These are phyloP conservation scores for Herpomyces periplanetae DNA, from an alignment of 2,329 filamentous ascomycete species.

Conservation along the genomic window DNA sequence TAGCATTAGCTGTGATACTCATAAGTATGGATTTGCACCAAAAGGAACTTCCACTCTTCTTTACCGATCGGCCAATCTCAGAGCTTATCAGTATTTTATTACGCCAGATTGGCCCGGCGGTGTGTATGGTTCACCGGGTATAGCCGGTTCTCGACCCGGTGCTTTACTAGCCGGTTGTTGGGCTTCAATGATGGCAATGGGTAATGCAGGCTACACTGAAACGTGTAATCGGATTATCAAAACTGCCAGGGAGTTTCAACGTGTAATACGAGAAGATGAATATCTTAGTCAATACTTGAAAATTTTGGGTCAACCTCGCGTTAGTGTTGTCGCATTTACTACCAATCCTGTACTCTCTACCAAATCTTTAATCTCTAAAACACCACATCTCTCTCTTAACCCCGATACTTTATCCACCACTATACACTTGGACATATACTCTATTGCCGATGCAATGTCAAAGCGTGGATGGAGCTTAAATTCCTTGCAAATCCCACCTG, in stretches of 20 bases:
- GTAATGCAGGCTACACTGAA: constrained; percentile 52
- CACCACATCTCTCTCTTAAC: no score
- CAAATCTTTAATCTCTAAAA: no score
- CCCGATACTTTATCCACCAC: no score
- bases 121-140: constrained; percentile 67
- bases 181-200: constrained; percentile 57
- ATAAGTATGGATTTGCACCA: constrained; percentile 94
- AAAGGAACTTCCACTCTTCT: constrained; percentile 83
- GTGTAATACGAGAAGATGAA: constrained; percentile 27
- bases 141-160: constrained; percentile 64
- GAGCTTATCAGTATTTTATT: constrained; percentile 84
- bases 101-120: constrained; percentile 77
- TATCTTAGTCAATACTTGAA: constrained; percentile 28
- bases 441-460: constrained; percentile 60
- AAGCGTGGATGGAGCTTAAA: constrained; percentile 76
- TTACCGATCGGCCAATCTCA: constrained; percentile 38
- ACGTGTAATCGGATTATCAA: constrained; percentile 62
- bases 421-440: constrained; percentile 80
- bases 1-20: constrained; percentile 78
- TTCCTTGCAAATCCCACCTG: constrained; percentile 56
- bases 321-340: constrained; percentile 59
- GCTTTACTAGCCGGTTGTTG: constrained; percentile 86
- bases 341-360: no score
- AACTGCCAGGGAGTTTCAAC: constrained; percentile 38
- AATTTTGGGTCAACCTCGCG: constrained; percentile 45